Evolutionary conservation across 257 asterid genomes (phyloP), one percentile per base, ranked within the genome.

Genomic region (Penstemon newberryi): DNA sequence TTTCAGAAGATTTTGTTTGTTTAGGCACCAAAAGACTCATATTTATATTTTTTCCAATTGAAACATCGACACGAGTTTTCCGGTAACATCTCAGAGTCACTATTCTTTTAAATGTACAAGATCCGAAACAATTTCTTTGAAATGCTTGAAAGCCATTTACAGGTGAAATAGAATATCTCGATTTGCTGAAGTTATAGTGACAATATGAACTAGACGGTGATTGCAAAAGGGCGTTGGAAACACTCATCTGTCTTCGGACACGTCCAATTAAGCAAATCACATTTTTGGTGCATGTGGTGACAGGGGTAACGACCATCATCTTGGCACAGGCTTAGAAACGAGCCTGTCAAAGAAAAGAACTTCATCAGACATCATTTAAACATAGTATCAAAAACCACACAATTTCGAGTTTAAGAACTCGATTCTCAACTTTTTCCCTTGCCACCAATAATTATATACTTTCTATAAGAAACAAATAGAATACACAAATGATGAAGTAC

Each of bases 21-120:
- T 66, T 81, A 71, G 89, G 86, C 53, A 75, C 72, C 81, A 68
- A 78, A 60, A 87, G 76, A 47, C 78, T 80, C 76, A 79, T 44
- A 72, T 73, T 78, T 81, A 80, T 62, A 54, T 75, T 72, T 42
- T 69, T 68, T 65, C 82, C 78, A 12, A 74, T 39, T 40, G 86
- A 82, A 70, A 87, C 56, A 68, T 63, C 73, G 62, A 77, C 47
- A 39, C 66, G 47, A 36, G 72, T 70, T 67, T 65, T 86, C 51
- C 72, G 50, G 44, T 67, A 70, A 56, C 72, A 56, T 56, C 75
- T 64, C 53, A 73, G 71, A 63, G 74, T 75, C 68, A 67, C 67
- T 1, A 67, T 59, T 66, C 84, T 75, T 77, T 75, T 80, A 66
- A 85, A 65, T 10, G 84, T 77, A 15, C 53, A 33, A 52, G 76